Evolutionary conservation across 2,329 filamentous ascomycete species (phyloP), one percentile per base, ranked within the genome.

Genomic region (Pseudopithomyces chartarum): DNA sequence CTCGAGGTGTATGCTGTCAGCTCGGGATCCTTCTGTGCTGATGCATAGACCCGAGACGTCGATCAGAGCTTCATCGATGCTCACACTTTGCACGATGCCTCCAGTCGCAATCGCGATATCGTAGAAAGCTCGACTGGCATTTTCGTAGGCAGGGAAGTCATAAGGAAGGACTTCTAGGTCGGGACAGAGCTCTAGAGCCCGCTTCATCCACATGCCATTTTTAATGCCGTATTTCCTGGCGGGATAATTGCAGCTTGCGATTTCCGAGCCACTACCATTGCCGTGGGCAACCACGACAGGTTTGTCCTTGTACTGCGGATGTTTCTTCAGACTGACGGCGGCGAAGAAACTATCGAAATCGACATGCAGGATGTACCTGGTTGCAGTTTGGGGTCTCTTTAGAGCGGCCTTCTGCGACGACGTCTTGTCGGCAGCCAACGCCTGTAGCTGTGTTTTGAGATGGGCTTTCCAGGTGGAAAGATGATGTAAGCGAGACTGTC

Each of bases 131-230:
- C 86, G 84, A 69, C 95, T 99, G 1, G 93, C 92, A 57, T 93
- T 90, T 79, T 99, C 95, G 65, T 99, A 99, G 0, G 88, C 94
- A 1, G 90, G 89, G 70, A 98, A 99, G 69, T 99, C 93, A 67
- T 99, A 99, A 0, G 93, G 91, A n/a, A 99, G 73, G 1, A 98
- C 88, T 64, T 96, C 92, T 17, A 99, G 80, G 20, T 92, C 86
- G 0, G 94, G 89, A 69, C 92, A 99, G 17, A 95, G 75, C 63
- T 95, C 89, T 57, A 89, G 82, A 0, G 95, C 95, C 33, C 85
- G 84, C 73, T 94, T 96, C 94, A 99, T 98, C 95, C 96, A 99
- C 95, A 98, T 99, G 36, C 96, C 96, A 65, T 99, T 99, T 71
- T 93, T 97, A 53, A 99, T 83, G 1, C 94, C 94, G 65, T 88